Evolutionary conservation across 768 basidiomycete species (phyloP), one percentile per base, ranked within the genome.

Genomic region (Dioszegia hungarica): DNA sequence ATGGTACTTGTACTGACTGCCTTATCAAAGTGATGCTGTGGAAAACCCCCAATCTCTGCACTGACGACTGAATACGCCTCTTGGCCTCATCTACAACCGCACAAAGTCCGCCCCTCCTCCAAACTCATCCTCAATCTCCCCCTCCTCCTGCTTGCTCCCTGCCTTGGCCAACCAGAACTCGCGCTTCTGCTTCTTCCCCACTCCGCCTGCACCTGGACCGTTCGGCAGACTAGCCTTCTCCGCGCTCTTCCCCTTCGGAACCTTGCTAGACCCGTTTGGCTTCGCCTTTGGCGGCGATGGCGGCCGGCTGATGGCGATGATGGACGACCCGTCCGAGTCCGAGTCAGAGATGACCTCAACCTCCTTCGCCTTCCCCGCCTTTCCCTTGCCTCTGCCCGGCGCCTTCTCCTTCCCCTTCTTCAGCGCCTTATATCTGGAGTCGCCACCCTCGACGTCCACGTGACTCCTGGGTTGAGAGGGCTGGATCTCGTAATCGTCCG

Each of bases 121-220:
- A 24, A 56, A 60, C 36, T 38, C 50, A 40, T 47, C 51, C 17
- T n/a, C 57, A 38, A 28, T 29, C 27, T 34, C 51, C 20, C 38
- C 57, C 14, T 25, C 45, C 14, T 28, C 37, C 10, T 10, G 17
- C 28, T 28, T 46, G 14, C 33, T 36, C 22, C 43, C 39, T 41
- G 57, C 67, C 54, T 68, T 68, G 17, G 63, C 47, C 6, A 58
- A 58, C 67, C 67, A 68, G 40, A 68, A 68, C 15, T 61, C 67
- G 29, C 57, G 54, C 52, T 54, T 68, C 14, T 68, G 58, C 38
- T 55, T 64, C 44, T 56, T 59, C 10, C 34, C 43, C 8, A 25
- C 38, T 17, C 28, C 33, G 12, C 40, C 36, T 14, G n/a, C n/a
- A n/a, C n/a, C n/a, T n/a, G n/a, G 31, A 33, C 19, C 43, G 17